These are phyloP conservation scores for Kluyveromyces marxianus DNA, from an alignment of 1,139 yeast genomes.

Conservation along the genomic window DNA sequence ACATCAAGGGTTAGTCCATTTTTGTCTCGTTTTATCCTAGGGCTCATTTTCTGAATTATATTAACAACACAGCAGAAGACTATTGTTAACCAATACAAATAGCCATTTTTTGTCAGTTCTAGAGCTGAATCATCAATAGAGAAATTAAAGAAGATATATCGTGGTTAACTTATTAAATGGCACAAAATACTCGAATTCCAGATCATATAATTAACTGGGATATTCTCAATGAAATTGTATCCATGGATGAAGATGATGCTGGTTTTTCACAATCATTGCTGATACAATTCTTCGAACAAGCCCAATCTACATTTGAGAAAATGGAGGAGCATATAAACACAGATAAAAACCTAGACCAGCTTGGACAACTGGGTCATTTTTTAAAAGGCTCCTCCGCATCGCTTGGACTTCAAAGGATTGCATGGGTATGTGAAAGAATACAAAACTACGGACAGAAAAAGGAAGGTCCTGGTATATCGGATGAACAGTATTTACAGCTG, in stretches of 20 bases:
- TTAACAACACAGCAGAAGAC: too few relatives aligned
- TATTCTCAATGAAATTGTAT: constrained; percentile 78
- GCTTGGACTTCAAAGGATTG: constrained; percentile 73
- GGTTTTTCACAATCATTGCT: constrained; percentile 75
- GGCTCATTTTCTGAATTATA: too few relatives aligned
- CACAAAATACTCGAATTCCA: constrained; percentile 16
- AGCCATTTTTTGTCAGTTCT: too few relatives aligned
- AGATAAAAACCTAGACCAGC: constrained; percentile 42
- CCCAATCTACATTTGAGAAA: constrained; percentile 66
- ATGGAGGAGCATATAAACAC: constrained; percentile 50
- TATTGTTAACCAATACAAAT: too few relatives aligned
- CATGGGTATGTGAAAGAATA: constrained; percentile 83
- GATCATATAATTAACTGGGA: constrained; percentile 79
- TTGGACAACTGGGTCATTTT: constrained; percentile 82
- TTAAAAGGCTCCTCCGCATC: constrained; percentile 96
- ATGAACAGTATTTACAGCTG: constrained; percentile 26
- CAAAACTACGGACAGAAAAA: constrained; percentile 75
- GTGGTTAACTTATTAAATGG: background rate
- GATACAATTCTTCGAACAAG: constrained; percentile 83
- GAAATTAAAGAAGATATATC: too few relatives aligned
- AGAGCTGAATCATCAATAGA: too few relatives aligned
- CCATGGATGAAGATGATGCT: constrained; percentile 87
- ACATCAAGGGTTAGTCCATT: too few relatives aligned
- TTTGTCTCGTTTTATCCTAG: too few relatives aligned
- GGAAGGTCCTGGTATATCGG: constrained; percentile 24